Base-by-base conservation (phyloP, 2,329 filamentous ascomycete genomes). In the Kalmusia sp. region DNA sequence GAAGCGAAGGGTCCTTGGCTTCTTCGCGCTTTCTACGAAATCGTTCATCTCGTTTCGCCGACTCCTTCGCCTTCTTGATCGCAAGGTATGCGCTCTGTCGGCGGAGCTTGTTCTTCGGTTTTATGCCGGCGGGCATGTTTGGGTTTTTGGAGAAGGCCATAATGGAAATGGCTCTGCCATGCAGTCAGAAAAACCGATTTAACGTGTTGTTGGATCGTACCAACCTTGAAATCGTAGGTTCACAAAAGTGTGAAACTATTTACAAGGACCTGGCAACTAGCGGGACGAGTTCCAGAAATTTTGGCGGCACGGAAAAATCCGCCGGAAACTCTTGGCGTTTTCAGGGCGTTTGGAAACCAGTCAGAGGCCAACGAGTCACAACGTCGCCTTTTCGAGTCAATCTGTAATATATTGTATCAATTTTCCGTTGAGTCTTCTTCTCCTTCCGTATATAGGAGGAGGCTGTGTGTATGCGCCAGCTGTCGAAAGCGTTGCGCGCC, bases 11-110 rank as follows among this genome's bases (percentile, higher is more conserved):
- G 67, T 97, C 86, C 73, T 89, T 90, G 59, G 88, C 85, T 76
- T 99, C 95, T 69, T 93, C 90, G 76, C 89, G 91, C 77, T 91
- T 92, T 55, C 91, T 83, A 43, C 85, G 84, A 71, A 92, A 89
- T 58, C 93, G 87, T 67, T 87, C 84, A 66, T 92, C 90, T 67
- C 91, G 87, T 66, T 89, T 90, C 40, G 87, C 80, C 69, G 87
- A 88, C 70, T 92, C 90, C 61, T 85, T 85, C 38, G 84, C 80
- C 70, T 89, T 89, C 78, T 97, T 98, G 69, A 89, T 84, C 63
- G 90, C 87, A 55, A 96, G 81, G 69, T 92, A 89, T 55, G 93
- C 83, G 64, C 88, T 82, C 72, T 95, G 85, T 57, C 95, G 84
- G 70, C 87, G 88, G 19, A 91, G 77, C 75, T 96, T 97, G 77